phyloP scores from a whole-genome alignment of 768 basidiomycete species.

The Leccinum fibrillosum region DNA sequence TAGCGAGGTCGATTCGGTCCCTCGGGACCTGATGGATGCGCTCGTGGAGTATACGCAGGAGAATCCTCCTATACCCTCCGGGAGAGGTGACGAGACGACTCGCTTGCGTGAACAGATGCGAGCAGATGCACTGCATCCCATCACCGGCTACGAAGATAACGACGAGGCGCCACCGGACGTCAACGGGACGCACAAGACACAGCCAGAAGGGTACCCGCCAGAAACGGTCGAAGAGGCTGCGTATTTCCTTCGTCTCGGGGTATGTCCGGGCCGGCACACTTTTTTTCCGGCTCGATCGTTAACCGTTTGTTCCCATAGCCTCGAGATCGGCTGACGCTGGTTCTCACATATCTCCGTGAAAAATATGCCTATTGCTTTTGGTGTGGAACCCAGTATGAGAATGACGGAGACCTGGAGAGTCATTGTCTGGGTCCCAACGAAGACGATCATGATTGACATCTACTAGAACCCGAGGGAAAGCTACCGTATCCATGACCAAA shows the following conservation, averaged over 20 bases:
- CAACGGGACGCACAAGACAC: slow-evolving; percentile 16
- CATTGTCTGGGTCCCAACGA: slow-evolving; percentile 77
- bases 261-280: slow-evolving; percentile 28
- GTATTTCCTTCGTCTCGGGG: slow-evolving; percentile 66
- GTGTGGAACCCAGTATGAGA: slow-evolving; percentile 77
- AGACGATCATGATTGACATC: slow-evolving; percentile 71
- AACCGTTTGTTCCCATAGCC: slow-evolving; percentile 45
- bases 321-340: slow-evolving; percentile 61
- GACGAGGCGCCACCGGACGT: slow-evolving; percentile 29
- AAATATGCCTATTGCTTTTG: slow-evolving; percentile 81
- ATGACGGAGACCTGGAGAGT: slow-evolving; percentile 52
- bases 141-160: slow-evolving; percentile 31
- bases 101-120: slow-evolving; percentile 75
- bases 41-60: slow-evolving; percentile 40
- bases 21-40: slow-evolving; percentile 59
- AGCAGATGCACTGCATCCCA: slow-evolving; percentile 62
- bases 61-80: slow-evolving; percentile 5
- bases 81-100: slow-evolving; percentile 28
- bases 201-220: slow-evolving; percentile 39
- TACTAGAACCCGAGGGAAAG: background rate
- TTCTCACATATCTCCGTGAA: slow-evolving; percentile 71
- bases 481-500: background rate
- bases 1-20: slow-evolving; percentile 59
- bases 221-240: slow-evolving; percentile 65
- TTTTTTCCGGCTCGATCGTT: slow-evolving; percentile 10